Conservation (phyloP, 345 rosid species). For the Isatis tinctoria region DNA sequence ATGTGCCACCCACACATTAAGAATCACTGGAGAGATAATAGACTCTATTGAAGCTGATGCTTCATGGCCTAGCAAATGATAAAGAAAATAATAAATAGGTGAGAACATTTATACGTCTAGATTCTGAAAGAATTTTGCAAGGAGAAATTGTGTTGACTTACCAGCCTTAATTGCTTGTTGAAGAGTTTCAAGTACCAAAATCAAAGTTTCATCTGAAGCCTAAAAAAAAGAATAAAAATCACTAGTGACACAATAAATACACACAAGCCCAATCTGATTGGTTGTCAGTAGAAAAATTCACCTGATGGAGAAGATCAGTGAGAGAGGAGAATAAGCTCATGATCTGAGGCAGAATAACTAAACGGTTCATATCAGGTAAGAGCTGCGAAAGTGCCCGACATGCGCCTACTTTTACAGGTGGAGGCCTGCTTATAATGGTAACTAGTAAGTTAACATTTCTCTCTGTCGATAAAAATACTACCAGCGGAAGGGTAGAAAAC, state of each 20-base stretch:
- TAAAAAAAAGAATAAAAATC: slow-evolving; percentile 33
- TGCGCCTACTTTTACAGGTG: slow-evolving; percentile 92
- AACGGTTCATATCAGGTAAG: slow-evolving; percentile 63
- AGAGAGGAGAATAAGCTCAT: slow-evolving; percentile 70
- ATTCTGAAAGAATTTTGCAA: not conserved
- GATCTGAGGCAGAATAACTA: slow-evolving; percentile 55
- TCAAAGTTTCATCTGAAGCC: slow-evolving; percentile 92
- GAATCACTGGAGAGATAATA: slow-evolving; percentile 69
- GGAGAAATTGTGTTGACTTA: slow-evolving; percentile 26
- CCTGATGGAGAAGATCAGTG: slow-evolving; percentile 82
- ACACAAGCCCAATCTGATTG: not conserved
- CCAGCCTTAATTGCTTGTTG: slow-evolving; percentile 80
- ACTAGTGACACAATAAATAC: slow-evolving; percentile 12
- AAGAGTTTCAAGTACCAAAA: slow-evolving; percentile 83
- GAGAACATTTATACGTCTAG: not conserved
- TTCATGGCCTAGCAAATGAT: slow-evolving; percentile 50
- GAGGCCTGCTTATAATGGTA: slow-evolving; percentile 51
- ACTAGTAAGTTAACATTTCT: slow-evolving; percentile 19
- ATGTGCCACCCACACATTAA: slow-evolving; percentile 73
- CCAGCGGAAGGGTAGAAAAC: slow-evolving; percentile 30
- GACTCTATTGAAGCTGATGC: slow-evolving; percentile 63
- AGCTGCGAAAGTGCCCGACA: slow-evolving; percentile 84
- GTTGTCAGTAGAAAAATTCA: slow-evolving; percentile 21
- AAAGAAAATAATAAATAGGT: not conserved
- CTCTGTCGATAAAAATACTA: slow-evolving; percentile 3